Evolutionary conservation across 768 basidiomycete genomes (phyloP).

Genomic region (Suillus hirtellus): DNA sequence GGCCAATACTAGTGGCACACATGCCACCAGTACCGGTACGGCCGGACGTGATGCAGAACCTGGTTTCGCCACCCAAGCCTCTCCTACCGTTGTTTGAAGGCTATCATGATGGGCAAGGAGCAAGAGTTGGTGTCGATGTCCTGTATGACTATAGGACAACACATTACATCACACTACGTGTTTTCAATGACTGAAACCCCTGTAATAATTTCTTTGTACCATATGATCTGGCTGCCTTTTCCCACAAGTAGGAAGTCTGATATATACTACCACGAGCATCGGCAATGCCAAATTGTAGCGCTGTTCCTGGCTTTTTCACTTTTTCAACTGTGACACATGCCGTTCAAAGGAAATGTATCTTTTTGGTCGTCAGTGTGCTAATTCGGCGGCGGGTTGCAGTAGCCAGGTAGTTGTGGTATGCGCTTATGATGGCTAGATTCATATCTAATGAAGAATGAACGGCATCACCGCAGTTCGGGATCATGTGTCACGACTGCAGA

Average conservation of each 20-base stretch:
- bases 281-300: neutral
- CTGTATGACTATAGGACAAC: neutral
- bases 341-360: neutral
- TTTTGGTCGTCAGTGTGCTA: neutral
- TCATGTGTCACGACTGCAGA: neutral
- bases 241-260: neutral
- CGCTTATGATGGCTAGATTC: neutral
- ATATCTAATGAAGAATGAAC: neutral
- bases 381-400: neutral
- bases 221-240: neutral
- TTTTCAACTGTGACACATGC: neutral
- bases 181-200: neutral
- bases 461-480: neutral
- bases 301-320: neutral
- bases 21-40: neutral
- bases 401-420: neutral
- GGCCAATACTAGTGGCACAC: neutral
- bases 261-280: neutral
- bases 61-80: constrained; percentile 14
- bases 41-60: constrained; percentile 14
- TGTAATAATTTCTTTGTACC: constrained; percentile 1
- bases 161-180: neutral
- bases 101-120: neutral
- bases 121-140: neutral
- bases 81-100: constrained; percentile 1